These are phyloP conservation scores for Polychaeton citri DNA, from an alignment of 2,329 filamentous ascomycete genomes.

Conservation along the genomic window DNA sequence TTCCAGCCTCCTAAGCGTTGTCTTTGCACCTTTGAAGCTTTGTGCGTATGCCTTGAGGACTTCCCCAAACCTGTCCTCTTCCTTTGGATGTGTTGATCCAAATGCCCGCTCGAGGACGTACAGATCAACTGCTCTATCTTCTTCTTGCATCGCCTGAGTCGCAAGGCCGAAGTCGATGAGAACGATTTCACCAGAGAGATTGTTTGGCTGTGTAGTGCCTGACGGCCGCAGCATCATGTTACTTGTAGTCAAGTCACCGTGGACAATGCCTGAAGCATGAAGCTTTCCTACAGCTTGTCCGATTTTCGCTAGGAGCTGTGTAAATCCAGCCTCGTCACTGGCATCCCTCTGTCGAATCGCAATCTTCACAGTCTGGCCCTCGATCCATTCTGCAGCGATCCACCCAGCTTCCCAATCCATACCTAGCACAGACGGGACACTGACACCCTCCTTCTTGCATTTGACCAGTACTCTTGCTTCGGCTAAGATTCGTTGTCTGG, in stretches of 20 bases:
- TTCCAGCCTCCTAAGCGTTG: conserved; percentile 69
- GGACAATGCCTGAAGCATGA: conserved; percentile 75
- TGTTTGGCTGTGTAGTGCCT: conserved; percentile 3
- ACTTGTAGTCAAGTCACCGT: conserved; percentile 93
- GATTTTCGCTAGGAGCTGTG: conserved; percentile 20
- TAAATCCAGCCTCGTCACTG: conserved; percentile 16
- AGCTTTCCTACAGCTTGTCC: conserved; percentile 33
- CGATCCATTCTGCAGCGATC: conserved; percentile 76
- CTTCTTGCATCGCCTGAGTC: conserved; percentile 65
- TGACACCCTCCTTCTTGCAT: conserved; percentile 64
- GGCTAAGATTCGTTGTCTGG: conserved; percentile 71
- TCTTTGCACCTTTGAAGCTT: conserved; percentile 59
- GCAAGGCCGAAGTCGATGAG: conserved; percentile 93
- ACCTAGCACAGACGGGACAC: conserved; percentile 69
- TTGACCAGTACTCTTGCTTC: conserved; percentile 77
- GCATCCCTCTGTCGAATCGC: conserved; percentile 39
- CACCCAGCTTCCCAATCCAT: conserved; percentile 51
- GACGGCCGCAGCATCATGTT: conserved; percentile 70
- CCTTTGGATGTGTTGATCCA: conserved; percentile 81
- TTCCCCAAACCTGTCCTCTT: conserved; percentile 69
- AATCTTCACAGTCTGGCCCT: conserved; percentile 54
- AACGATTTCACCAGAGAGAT: conserved; percentile 59
- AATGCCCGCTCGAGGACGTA: conserved; percentile 94
- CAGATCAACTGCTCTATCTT: conserved; percentile 88
- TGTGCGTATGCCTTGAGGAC: conserved; percentile 62